Percentiles rank a stretch among this genome's conserved stretches.
phyloP scores from a whole-genome alignment of 2,329 filamentous ascomycete species.

The Colletotrichum tabaci region DNA sequence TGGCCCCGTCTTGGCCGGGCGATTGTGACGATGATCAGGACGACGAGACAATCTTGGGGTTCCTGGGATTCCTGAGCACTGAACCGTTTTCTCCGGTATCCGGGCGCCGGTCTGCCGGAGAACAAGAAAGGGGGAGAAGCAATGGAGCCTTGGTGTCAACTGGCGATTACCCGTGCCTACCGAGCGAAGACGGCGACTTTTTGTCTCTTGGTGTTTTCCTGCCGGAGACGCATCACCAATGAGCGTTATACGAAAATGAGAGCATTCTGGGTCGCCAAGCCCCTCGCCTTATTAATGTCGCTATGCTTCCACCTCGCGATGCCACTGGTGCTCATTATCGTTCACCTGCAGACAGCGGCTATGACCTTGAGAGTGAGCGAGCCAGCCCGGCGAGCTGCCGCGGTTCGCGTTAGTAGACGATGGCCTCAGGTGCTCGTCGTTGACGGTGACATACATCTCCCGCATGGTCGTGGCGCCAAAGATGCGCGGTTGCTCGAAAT shows the following conservation, averaged over 20 bases:
- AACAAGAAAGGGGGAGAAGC: slow-evolving; percentile 17
- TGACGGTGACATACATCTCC: neutral
- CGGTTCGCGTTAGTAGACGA: neutral
- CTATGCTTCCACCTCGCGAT: neutral
- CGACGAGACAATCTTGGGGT: slow-evolving; percentile 10
- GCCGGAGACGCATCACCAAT: slow-evolving; percentile 2
- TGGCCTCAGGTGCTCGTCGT: neutral
- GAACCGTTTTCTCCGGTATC: slow-evolving; percentile 27
- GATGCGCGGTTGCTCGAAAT: neutral
- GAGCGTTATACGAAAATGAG: neutral
- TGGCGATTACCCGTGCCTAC: slow-evolving; percentile 25
- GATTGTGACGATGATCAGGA: slow-evolving; percentile 29
- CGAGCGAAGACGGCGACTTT: slow-evolving; percentile 12
- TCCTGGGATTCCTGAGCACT: slow-evolving; percentile 8
- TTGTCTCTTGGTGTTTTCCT: slow-evolving; percentile 19
- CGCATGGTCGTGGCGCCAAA: neutral
- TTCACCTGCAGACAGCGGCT: neutral
- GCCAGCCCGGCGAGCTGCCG: slow-evolving; percentile 2
- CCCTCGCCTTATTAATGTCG: neutral
- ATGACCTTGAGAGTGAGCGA: neutral
- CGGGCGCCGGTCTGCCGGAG: slow-evolving; percentile 19
- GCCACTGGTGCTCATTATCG: neutral
- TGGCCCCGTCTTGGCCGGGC: slow-evolving; percentile 35
- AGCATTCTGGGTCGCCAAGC: slow-evolving; percentile 17
- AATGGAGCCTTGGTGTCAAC: slow-evolving; percentile 32